A percentile compares a stretch with the other conserved stretches of the same genome.
Conservation (phyloP, 208 protist genomes). For the Trypanosoma lewisi region DNA sequence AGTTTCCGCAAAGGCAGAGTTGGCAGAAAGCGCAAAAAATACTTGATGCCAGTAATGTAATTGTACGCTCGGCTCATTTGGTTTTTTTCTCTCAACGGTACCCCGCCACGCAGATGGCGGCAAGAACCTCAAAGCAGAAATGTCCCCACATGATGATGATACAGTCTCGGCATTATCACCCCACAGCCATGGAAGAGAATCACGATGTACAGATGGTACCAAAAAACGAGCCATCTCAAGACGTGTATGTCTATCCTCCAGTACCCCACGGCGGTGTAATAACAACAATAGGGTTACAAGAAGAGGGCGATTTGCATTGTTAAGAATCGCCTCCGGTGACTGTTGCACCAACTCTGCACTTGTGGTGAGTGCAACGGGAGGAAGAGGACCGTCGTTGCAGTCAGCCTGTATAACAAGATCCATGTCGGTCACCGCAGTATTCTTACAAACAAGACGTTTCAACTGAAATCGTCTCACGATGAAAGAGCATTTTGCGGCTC, state of each 20-base stretch:
- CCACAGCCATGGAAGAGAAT: constrained; percentile 63
- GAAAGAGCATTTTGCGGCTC: constrained; percentile 14
- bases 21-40: constrained; percentile 39
- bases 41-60: constrained; percentile 53
- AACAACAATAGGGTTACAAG: constrained; percentile 31
- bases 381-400: constrained; percentile 1
- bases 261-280: constrained; percentile 41
- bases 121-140: constrained; percentile 23
- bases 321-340: constrained; percentile 17
- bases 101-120: constrained; percentile 11
- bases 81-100: constrained; percentile 4
- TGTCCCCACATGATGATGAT: constrained; percentile 1
- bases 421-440: constrained; percentile 12
- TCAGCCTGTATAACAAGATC: constrained; percentile 16
- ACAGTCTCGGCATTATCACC: background rate
- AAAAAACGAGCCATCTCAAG: constrained; percentile 39
- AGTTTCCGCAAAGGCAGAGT: constrained; percentile 27
- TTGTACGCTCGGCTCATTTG: constrained; percentile 10
- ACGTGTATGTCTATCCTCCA: constrained; percentile 32
- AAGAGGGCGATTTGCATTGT: constrained; percentile 21
- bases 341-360: constrained; percentile 19
- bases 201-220: constrained; percentile 36
- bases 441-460: background rate
- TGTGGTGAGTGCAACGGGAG: constrained; percentile 15
- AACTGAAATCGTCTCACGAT: constrained; percentile 3